phyloP scores from a whole-genome alignment of 176 grass and related monocot genomes.

The Bothriochloa decipiens region DNA sequence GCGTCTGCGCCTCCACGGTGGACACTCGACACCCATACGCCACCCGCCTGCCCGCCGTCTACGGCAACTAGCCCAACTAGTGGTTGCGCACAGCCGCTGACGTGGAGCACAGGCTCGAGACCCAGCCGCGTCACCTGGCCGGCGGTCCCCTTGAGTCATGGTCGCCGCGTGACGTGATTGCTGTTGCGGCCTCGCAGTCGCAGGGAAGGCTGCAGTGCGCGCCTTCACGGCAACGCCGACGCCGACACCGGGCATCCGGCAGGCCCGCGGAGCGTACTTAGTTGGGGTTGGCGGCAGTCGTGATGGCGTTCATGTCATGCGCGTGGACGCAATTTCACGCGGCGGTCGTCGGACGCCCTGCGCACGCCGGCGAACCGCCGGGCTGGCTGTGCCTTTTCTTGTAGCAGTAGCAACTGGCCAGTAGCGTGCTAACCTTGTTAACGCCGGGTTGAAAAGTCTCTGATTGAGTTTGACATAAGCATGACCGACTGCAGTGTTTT shows the following conservation, averaged over 20 bases:
- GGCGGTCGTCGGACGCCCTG: neutral
- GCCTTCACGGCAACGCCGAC: neutral
- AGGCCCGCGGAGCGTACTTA: neutral
- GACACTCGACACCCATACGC: neutral
- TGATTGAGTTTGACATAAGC: neutral
- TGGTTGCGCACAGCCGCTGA: neutral
- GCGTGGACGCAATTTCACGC: neutral
- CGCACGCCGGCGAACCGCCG: neutral
- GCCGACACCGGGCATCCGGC: neutral
- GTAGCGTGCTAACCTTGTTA: neutral
- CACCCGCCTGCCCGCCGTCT: neutral
- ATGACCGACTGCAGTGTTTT: neutral
- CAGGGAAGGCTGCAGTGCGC: neutral
- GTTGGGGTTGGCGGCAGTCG: neutral
- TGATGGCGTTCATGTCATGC: constrained; percentile 12
- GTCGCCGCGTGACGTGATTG: neutral
- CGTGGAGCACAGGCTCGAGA: neutral
- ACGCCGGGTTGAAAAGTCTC: neutral
- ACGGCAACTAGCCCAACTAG: neutral
- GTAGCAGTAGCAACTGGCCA: neutral
- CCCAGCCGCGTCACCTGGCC: neutral
- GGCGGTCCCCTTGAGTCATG: neutral
- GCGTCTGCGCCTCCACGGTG: neutral
- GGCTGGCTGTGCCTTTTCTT: neutral
- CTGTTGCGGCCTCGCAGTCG: neutral